Conservation (phyloP, 116 monocot species). For the Trichopus zeylanicus region DNA sequence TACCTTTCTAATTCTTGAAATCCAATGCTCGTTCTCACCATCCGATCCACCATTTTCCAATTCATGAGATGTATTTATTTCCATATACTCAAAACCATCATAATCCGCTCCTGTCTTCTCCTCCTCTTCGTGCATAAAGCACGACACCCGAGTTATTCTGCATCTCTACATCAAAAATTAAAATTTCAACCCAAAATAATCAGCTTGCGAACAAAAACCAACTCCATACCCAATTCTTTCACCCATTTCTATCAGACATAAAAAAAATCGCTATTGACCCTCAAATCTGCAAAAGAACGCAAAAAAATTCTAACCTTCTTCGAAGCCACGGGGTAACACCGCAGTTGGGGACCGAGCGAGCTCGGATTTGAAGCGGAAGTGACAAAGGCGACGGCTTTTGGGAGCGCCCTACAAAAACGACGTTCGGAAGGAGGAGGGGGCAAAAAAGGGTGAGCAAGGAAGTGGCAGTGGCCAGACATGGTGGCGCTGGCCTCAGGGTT, state of each 20-base stretch:
- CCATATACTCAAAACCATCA: neutral
- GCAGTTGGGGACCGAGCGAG: neutral
- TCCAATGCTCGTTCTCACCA: neutral
- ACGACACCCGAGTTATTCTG: neutral
- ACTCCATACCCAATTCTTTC: no score
- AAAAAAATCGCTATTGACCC: neutral
- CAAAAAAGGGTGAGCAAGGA: neutral
- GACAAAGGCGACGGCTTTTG: neutral
- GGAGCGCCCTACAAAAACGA: neutral
- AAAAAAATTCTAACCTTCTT: neutral
- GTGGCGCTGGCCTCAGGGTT: neutral
- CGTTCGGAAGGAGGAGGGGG: neutral
- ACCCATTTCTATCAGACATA: neutral
- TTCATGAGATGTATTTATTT: neutral
- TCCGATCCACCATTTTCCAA: neutral
- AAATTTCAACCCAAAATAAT: no score
- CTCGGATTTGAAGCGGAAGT: neutral
- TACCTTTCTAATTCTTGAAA: neutral
- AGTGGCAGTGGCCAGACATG: constrained; percentile 4
- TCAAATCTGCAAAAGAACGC: neutral
- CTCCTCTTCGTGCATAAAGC: constrained; percentile 7
- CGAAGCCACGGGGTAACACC: neutral
- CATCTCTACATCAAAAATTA: neutral
- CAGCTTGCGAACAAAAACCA: no score
- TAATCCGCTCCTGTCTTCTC: neutral